Evolutionary conservation across 345 rosid species (phyloP).

Genomic region (Garcia nutans): DNA sequence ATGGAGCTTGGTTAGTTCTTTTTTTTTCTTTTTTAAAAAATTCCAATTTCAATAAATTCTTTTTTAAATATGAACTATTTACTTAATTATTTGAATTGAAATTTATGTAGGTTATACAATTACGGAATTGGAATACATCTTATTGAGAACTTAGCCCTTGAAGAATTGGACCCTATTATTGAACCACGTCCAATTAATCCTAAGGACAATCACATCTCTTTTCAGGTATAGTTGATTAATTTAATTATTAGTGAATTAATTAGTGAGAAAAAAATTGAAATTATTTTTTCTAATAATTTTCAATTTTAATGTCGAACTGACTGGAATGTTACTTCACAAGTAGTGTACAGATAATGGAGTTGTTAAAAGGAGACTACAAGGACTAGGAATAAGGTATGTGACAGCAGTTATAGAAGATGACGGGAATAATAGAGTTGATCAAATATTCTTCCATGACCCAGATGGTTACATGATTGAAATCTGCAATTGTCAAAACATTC

Average conservation of each 20-base stretch:
- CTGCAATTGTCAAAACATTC: conserved; percentile 56
- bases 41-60: background rate
- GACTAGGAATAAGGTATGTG: conserved; percentile 45
- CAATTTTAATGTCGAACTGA: no score
- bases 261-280: no score
- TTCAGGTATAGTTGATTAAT: conserved; percentile 35
- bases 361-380: conserved; percentile 49
- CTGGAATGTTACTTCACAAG: background rate
- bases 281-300: no score
- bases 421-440: conserved; percentile 42
- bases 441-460: conserved; percentile 61
- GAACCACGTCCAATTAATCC: conserved; percentile 55
- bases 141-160: conserved; percentile 46
- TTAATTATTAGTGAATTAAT: no score
- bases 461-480: conserved; percentile 63
- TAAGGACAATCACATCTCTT: conserved; percentile 55
- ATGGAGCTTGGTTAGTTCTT: conserved; percentile 52
- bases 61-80: background rate
- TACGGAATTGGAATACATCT: conserved; percentile 59
- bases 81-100: background rate
- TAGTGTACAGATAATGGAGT: conserved; percentile 50
- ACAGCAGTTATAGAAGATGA: conserved; percentile 50
- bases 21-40: no score
- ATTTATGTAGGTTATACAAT: conserved; percentile 43
- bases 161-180: conserved; percentile 34